Evolutionary conservation across 768 basidiomycete genomes (phyloP), one percentile per base, ranked within the genome.

Genomic region (Multifurca ochricompacta): DNA sequence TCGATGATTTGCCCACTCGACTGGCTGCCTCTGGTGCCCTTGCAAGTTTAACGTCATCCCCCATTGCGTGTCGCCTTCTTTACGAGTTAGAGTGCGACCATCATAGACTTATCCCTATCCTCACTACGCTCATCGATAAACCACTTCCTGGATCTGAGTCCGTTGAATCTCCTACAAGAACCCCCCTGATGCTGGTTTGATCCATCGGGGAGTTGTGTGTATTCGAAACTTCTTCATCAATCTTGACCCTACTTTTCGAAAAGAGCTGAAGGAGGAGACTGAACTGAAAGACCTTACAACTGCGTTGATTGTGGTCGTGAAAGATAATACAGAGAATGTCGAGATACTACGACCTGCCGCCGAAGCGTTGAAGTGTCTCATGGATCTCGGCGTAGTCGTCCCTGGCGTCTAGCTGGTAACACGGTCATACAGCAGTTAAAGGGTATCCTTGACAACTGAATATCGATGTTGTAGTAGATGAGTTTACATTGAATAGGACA

Each of bases 21-120:
- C 67, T 90, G 14, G 95, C 95, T n/a, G 91, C 94, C 1, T 83
- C 89, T 0, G 95, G 94, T 16, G 88, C 92, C 3, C 72, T 97
- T 36, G 92, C 95, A 4, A 85, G 83, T 27, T 69, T 99, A 51
- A 85, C 86, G 1, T 73, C 76, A 23, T 78, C 82, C 0, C 73
- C 76, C 1, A 70, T 70, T 28, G 82, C 81, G 10, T 92, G 90
- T 64, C 65, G 68, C 6, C 71, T 74, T 2, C 69, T 95, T n/a
- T 65, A 83, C 14, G 71, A 74, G 31, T 76, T 92, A 25, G 82
- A 91, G 64, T 69, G 69, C 40, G 83, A 88, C 53, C 77, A 77
- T 30, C 79, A 77, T 54, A 77, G 81, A 37, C 77, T 83, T 7
- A 69, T 90, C n/a, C 67, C 75, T 2, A 77, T 90, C 48, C 70